Evolutionary conservation across 371 early-diverging fungal genomes (phyloP).

Genomic region (Mucor irregularis): DNA sequence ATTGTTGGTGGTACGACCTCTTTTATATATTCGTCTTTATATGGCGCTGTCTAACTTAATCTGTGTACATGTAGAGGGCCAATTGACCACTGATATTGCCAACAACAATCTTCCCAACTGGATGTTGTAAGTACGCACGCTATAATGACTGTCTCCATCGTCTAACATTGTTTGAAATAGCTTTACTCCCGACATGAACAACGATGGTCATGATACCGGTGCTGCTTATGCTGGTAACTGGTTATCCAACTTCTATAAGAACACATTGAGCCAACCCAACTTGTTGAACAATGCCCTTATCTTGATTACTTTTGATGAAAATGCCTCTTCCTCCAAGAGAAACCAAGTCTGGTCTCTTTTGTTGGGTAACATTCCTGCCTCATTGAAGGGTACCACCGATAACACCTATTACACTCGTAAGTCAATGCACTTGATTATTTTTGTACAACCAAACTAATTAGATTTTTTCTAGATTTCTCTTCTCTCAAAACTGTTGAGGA

Average conservation of each 20-base stretch:
- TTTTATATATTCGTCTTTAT: not conserved
- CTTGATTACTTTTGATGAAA: slow-evolving; percentile 36
- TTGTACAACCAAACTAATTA: not conserved
- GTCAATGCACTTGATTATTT: too few species aligned
- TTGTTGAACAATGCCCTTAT: slow-evolving; percentile 21
- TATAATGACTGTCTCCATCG: not conserved
- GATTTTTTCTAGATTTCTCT: slow-evolving; percentile 35
- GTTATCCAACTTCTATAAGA: slow-evolving; percentile 24
- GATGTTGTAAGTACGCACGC: slow-evolving; percentile 31
- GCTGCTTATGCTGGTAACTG: slow-evolving; percentile 34
- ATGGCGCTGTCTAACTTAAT: not conserved
- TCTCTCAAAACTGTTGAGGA: slow-evolving; percentile 54
- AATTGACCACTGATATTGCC: slow-evolving; percentile 24
- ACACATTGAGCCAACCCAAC: slow-evolving; percentile 22
- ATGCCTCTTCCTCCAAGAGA: slow-evolving; percentile 18
- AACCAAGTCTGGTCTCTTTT: slow-evolving; percentile 36
- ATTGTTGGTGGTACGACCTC: slow-evolving; percentile 35
- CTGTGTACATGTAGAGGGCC: slow-evolving; percentile 3
- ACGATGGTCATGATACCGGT: slow-evolving; percentile 37
- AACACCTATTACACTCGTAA: slow-evolving; percentile 53
- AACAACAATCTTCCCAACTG: slow-evolving; percentile 27
- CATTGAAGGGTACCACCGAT: slow-evolving; percentile 45
- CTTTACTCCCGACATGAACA: slow-evolving; percentile 32
- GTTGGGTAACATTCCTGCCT: slow-evolving; percentile 27
- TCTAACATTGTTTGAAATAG: slow-evolving; percentile 6